Evolutionary conservation across 306 rosid species (phyloP).

Genomic region (Sesbania bispinosa): DNA sequence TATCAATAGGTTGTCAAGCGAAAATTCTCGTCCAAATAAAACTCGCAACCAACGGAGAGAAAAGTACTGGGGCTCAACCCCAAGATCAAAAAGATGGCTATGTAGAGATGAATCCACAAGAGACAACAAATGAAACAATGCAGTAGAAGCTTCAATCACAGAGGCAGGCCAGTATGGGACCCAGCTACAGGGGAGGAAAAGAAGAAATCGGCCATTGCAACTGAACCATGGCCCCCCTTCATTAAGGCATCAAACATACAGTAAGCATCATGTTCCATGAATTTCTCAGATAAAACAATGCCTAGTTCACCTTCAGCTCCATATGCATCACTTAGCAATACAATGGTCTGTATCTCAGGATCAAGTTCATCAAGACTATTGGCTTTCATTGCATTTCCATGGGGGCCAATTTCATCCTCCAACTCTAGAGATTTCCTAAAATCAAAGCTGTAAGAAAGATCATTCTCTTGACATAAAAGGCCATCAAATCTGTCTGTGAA

Average conservation of each 20-base stretch:
- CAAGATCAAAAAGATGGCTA: conserved; percentile 90
- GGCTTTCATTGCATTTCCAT: conserved; percentile 46
- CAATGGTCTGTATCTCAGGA: conserved; percentile 68
- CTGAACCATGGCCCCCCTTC: conserved; percentile 69
- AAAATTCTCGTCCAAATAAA: conserved; percentile 90
- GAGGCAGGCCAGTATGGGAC: conserved; percentile 68
- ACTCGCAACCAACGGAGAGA: conserved; percentile 97
- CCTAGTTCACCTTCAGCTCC: conserved; percentile 99
- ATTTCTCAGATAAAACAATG: conserved; percentile 83
- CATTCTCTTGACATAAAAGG: conserved; percentile 60
- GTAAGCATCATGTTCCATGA: conserved; percentile 92
- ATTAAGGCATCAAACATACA: conserved; percentile 89
- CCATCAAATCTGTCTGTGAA: conserved; percentile 89
- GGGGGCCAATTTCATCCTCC: conserved; percentile 47
- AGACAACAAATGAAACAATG: conserved; percentile 73
- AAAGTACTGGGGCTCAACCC: conserved; percentile 96
- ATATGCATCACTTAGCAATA: conserved; percentile 85
- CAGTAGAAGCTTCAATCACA: conserved; percentile 92
- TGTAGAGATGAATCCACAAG: conserved; percentile 80
- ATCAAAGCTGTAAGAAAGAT: conserved; percentile 74
- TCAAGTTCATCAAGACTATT: conserved; percentile 74
- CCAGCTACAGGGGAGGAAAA: conserved; percentile 57
- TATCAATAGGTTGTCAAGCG: conserved; percentile 67
- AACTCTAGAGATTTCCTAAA: conserved; percentile 64
- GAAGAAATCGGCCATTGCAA: conserved; percentile 91